Evolutionary conservation across 2,329 filamentous ascomycete species (phyloP).

Genomic region (Metarhizium humberi): DNA sequence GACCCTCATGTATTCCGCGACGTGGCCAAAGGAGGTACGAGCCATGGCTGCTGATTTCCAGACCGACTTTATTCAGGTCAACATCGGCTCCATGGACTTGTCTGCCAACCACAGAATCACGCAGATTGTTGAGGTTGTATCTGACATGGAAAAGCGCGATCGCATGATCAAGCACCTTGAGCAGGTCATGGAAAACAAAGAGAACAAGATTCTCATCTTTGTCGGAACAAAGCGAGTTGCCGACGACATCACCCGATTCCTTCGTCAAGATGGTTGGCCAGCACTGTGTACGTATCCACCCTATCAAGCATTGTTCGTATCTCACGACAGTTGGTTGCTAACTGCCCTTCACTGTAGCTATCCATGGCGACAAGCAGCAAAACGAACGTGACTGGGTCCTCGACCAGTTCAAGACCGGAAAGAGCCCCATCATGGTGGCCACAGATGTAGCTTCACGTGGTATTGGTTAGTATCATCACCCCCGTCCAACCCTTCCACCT

Average conservation of each 20-base stretch:
- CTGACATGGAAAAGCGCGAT: constrained; percentile 95
- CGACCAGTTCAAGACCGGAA: constrained; percentile 98
- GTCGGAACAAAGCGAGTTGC: constrained; percentile 90
- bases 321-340: constrained; percentile 24
- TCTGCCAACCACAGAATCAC: constrained; percentile 97
- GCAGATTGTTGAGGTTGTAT: constrained; percentile 93
- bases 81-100: constrained; percentile 92
- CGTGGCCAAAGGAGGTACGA: constrained; percentile 97
- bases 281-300: constrained; percentile 66
- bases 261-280: constrained; percentile 96
- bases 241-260: constrained; percentile 94
- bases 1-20: constrained; percentile 99
- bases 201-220: constrained; percentile 94
- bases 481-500: constrained; percentile 24
- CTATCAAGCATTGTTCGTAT: constrained; percentile 19
- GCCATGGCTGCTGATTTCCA: constrained; percentile 86
- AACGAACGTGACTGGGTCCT: constrained; percentile 99
- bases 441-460: constrained; percentile 99
- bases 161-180: constrained; percentile 96
- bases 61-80: constrained; percentile 95
- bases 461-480: constrained; percentile 89
- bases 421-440: constrained; percentile 99
- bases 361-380: constrained; percentile 98
- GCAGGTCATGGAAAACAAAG: constrained; percentile 93
- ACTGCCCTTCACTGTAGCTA: constrained; percentile 49